Evolutionary conservation across 2,329 filamentous ascomycete genomes (phyloP).

Genomic region (Diaporthe citrichinensis): DNA sequence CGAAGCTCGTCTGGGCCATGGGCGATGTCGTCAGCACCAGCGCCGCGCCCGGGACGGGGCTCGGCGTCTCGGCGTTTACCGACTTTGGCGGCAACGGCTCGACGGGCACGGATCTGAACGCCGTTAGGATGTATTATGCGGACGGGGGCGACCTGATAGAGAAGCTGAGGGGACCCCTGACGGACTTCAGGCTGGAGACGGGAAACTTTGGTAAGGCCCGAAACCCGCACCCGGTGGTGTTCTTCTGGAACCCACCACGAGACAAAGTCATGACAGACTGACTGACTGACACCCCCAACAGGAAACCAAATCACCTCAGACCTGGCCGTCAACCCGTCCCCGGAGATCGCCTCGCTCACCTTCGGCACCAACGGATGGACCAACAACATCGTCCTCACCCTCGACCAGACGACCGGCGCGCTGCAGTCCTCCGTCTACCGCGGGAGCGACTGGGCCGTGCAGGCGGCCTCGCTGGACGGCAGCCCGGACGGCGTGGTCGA

Average conservation of each 20-base stretch:
- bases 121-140: slow-evolving; percentile 34
- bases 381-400: slow-evolving; percentile 39
- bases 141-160: slow-evolving; percentile 36
- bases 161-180: slow-evolving; percentile 35
- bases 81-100: slow-evolving; percentile 30
- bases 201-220: slow-evolving; percentile 38
- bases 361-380: slow-evolving; percentile 40
- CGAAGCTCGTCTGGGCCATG: slow-evolving; percentile 27
- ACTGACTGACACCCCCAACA: background rate
- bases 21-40: slow-evolving; percentile 22
- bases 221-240: too few relatives aligned
- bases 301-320: slow-evolving; percentile 31
- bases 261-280: background rate
- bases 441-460: slow-evolving; percentile 35
- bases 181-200: slow-evolving; percentile 6
- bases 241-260: background rate
- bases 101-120: slow-evolving; percentile 35
- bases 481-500: slow-evolving; percentile 7
- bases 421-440: slow-evolving; percentile 35
- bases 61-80: slow-evolving; percentile 38
- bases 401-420: slow-evolving; percentile 35
- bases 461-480: slow-evolving; percentile 27
- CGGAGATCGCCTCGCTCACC: slow-evolving; percentile 40
- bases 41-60: slow-evolving; percentile 36
- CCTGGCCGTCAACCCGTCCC: slow-evolving; percentile 37